Conservation (phyloP, 2,329 filamentous ascomycete species). For the Fusarium sp. region DNA sequence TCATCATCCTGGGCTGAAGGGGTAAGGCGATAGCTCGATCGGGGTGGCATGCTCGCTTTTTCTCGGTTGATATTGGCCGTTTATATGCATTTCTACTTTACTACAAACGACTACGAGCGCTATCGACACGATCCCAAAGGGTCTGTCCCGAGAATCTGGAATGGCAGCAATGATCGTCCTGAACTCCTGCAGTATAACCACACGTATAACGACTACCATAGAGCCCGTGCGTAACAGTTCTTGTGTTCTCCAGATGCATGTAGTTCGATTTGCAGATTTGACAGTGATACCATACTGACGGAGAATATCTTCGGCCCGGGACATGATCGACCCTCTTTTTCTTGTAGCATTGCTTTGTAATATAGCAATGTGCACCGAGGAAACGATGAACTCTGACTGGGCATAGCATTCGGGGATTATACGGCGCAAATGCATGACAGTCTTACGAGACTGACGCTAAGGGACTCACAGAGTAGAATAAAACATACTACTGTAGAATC, state of each 20-base stretch:
- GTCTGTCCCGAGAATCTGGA: background rate
- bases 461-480: background rate
- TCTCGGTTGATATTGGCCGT: background rate
- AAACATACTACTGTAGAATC: background rate
- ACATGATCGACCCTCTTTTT: background rate
- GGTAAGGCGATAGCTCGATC: background rate
- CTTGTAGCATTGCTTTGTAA: background rate
- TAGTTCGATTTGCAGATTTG: background rate
- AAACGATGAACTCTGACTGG: background rate
- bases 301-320: background rate
- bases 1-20: background rate
- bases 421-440: background rate
- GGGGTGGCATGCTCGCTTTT: background rate
- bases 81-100: background rate
- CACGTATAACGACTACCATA: background rate
- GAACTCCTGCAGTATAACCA: background rate
- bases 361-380: background rate
- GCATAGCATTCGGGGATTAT: background rate
- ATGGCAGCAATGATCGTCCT: background rate
- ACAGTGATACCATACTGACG: background rate
- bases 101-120: background rate
- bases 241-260: background rate
- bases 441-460: background rate
- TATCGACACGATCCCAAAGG: background rate
- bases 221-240: background rate